Evolutionary conservation across 177 flowering plant genomes (phyloP).

Genomic region (Vitis hybrid): DNA sequence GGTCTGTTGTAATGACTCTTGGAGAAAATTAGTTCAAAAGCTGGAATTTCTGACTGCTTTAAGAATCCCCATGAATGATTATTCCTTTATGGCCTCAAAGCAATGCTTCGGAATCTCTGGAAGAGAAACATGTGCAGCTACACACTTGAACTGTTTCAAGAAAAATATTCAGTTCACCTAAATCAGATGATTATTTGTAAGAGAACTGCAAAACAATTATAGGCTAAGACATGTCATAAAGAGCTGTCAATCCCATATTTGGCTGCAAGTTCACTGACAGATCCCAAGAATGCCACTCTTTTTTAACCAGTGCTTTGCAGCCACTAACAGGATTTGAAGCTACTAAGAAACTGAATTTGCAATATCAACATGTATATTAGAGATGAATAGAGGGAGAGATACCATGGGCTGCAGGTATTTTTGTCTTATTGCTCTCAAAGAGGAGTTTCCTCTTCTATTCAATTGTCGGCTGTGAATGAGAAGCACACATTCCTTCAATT

Average conservation of each 20-base stretch:
- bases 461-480: constrained; percentile 51
- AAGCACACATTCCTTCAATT: constrained; percentile 60
- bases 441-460: constrained; percentile 26
- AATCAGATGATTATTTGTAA: constrained; percentile 3
- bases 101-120: constrained; percentile 40
- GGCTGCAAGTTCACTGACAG: too few species aligned
- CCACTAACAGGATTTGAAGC: not conserved
- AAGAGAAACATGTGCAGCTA: constrained; percentile 43
- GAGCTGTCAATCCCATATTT: too few species aligned
- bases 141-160: constrained; percentile 51
- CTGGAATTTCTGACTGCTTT: not conserved
- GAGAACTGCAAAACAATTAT: not conserved
- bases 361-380: not conserved
- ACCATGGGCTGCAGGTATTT: constrained; percentile 67
- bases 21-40: not conserved
- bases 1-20: too few species aligned
- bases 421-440: constrained; percentile 39
- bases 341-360: not conserved
- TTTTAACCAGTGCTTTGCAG: too few species aligned
- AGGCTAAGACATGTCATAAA: too few species aligned
- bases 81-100: constrained; percentile 34
- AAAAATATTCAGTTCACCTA: not conserved
- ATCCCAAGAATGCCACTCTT: too few species aligned
- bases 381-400: not conserved
- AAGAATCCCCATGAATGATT: not conserved